Evolutionary conservation across 257 asterid genomes (phyloP), one percentile per base, ranked within the genome.

Genomic region (Linderniella brevidens): DNA sequence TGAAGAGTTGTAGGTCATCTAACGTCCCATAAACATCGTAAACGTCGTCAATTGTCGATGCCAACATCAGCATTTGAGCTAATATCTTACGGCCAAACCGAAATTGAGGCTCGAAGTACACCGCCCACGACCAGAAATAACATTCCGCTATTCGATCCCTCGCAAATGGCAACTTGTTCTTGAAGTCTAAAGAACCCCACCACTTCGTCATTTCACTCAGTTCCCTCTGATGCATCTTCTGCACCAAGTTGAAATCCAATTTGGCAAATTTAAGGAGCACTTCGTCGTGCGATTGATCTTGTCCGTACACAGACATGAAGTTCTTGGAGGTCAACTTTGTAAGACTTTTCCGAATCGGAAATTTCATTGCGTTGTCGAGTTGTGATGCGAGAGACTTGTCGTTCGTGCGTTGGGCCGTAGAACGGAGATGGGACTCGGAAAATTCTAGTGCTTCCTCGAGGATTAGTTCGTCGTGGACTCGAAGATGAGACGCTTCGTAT

Each of bases 121-220:
- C 60, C 6, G 87, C 87, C 1, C 77, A 86, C 0, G 69, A 64
- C 93, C 93, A 80, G 50, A 80, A 61, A 18, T 73, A 80, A 63
- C 93, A 80, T 50, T 80, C 93, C 25, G 74, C 48, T 0, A 83
- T 78, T 35, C 92, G 54, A 45, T 76, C 86, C 37, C 92, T 53
- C 0, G 79, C 92, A 52, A 80, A 80, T 0, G 68, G 63, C 37
- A 73, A 59, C 55, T 76, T 76, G 17, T 76, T 80, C 11, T 70
- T 77, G 11, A 80, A 72, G 0, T 86, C 92, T 4, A 76, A 65
- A 13, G 76, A 63, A 51, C 66, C 71, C 92, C 92, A 80, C 92
- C 92, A 80, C 70, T 6, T 25, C 6, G 32, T 25, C 4, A 25
- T 25, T 3, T 25, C 32, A 25, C 32, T 25, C 6, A 25, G 32